These are phyloP conservation scores for Lasiodiplodia sp. DNA, from an alignment of 2,329 filamentous ascomycete genomes.

Conservation along the genomic window DNA sequence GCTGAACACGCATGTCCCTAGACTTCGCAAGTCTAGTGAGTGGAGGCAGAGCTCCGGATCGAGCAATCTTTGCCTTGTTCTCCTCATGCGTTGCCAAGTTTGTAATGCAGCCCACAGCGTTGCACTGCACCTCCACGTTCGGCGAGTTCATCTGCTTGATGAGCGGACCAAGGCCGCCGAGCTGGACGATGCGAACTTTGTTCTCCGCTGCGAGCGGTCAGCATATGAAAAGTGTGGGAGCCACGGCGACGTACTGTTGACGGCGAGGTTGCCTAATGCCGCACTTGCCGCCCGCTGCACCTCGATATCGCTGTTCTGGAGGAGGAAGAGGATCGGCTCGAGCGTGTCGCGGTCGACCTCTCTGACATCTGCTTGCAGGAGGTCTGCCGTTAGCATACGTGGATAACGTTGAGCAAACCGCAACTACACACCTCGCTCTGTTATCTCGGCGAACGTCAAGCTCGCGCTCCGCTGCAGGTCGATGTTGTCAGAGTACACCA, in stretches of 20 bases:
- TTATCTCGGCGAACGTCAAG: constrained; percentile 98
- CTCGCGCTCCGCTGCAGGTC: constrained; percentile 97
- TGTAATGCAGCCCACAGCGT: constrained; percentile 98
- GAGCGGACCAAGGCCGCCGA: constrained; percentile 87
- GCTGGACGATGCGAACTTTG: constrained; percentile 93
- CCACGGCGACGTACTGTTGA: constrained; percentile 75
- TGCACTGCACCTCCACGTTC: constrained; percentile 99
- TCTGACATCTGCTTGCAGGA: constrained; percentile 76
- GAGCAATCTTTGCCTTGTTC: constrained; percentile 98
- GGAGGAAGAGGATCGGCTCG: constrained; percentile 91
- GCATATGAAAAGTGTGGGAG: constrained; percentile 38
- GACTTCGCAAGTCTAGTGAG: constrained; percentile 93
- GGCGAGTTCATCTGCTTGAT: constrained; percentile 98
- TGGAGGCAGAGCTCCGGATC: constrained; percentile 89
- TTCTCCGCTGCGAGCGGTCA: constrained; percentile 80
- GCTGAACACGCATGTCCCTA: constrained; percentile 97
- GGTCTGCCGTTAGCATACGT: constrained; percentile 33
- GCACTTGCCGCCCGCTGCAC: constrained; percentile 96
- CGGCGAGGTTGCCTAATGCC: constrained; percentile 92
- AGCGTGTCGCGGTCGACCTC: constrained; percentile 95
- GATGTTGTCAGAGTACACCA: constrained; percentile 98
- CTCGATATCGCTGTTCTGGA: constrained; percentile 95
- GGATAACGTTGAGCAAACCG: constrained; percentile 13
- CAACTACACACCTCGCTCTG: constrained; percentile 79
- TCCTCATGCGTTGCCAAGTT: constrained; percentile 98